Evolutionary conservation across 192 early-diverging fungal species (phyloP), one percentile per base, ranked within the genome.

Genomic region (Mycoemilia scoparia): DNA sequence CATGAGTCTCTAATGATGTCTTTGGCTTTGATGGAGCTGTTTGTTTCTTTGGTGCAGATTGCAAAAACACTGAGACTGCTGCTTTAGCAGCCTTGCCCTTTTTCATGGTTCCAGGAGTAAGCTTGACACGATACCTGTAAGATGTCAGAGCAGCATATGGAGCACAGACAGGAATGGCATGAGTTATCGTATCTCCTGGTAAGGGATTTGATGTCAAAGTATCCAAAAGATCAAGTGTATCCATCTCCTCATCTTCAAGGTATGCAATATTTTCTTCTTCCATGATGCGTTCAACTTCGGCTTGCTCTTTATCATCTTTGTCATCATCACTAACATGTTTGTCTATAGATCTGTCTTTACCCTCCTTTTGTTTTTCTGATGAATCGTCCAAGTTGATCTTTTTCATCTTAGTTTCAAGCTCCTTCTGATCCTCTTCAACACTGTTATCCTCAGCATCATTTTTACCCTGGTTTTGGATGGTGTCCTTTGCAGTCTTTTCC

Each of bases 81-180:
- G 63, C 45, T 42, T 77, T 80, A 31, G 67, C 57, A 1, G 73
- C 79, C 62, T 91, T 92, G 32, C 91, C 91, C 52, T 82, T 81
- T 51, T 96, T 96, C 52, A 79, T 57, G 10, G 72, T 62, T 13
- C 91, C 95, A 10, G 95, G 91, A 5, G 74, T 59, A 17, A 98
- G 62, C 48, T 98, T 98, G 19, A 90, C 76, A 50, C 84, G 90
- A 60, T 90, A 98, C 59, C 87, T 90, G 68, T 74, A 92, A 41
- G 77, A 73, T 18, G 77, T 75, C 9, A 98, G 55, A 3, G 79
- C 69, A 5, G 44, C 40, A 68, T 92, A 98, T 0, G 91, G 93
- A 1, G 86, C 90, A 52, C 91, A 90, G 6, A 98, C 82, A 0
- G 93, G 86, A 7, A 98, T 66, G 7, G 84, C 87, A 60, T 73